Base-by-base conservation (phyloP, 2,329 filamentous ascomycete genomes). In the Fusarium sambucinum region DNA sequence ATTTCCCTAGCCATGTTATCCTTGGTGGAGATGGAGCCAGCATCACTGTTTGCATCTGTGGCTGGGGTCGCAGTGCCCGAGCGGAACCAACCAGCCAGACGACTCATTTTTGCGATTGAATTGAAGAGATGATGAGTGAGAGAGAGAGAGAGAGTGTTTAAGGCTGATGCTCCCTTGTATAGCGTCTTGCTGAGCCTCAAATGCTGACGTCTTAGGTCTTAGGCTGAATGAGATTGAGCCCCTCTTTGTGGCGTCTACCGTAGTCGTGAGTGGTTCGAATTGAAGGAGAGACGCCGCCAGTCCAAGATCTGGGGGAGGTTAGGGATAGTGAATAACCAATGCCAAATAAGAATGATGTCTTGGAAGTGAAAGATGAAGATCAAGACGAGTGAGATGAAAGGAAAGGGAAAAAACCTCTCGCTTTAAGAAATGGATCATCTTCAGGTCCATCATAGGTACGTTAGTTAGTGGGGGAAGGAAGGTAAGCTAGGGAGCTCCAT, bases 31-130 rank as follows among this genome's bases (percentile, higher is more conserved):
- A 70, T 52, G 5, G 73, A 70, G n/a, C 71, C 68, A 35, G 68
- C 66, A 47, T 76, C 74, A 69, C 75, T 78, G 37, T 76, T 70
- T 56, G 76, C 71, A 56, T 75, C 71, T 25, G 76, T 66, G 1
- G 41, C 47, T 3, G 60, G 53, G 59, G 79, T 79, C 16, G 76
- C 70, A 19, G 52, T 50, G 17, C 79, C 75, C 44, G 80, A 80
- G 69, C 85, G 83, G 71, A 87, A 82, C 86, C 85, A 87, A 51
- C 81, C 80, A 42, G 82, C 77, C 27, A 87, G 74, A 55, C 81
- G 80, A 74, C 81, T 84, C 84, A 85, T 85, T 62, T 29, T 75
- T 71, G 21, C 10, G 21, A 14, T 33, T 7, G 2, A 32, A 55
- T 41, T 55, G 27, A 40, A 14, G 19, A n/a, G 29, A 9, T 32